Base-by-base conservation (phyloP, 179 eudicot species). In the Carnegiea gigantea region DNA sequence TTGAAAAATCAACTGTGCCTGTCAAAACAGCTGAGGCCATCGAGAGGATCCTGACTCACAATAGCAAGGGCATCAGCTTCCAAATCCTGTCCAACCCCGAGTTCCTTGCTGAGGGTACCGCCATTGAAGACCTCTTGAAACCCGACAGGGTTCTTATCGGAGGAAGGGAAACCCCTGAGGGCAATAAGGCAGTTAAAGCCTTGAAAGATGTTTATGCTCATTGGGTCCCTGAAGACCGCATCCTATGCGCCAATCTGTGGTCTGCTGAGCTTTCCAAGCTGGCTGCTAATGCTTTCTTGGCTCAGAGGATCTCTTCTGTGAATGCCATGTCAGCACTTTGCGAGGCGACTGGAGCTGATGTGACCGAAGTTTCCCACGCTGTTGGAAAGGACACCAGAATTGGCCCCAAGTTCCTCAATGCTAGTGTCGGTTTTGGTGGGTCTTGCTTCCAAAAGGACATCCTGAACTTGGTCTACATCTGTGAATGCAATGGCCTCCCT, bases 1-100 rank as follows among this genome's bases (percentile, higher is more conserved):
- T 88, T 53, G 90, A 88, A 26, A 88, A 88, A n/a, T 88, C 90
- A 11, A 88, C 90, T n/a, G 90, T 88, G 13, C 90, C 90, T 4
- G 90, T 88, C 28, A 88, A 88, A 76, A 88, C 90, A n/a, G 90
- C 90, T 6, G 90, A 88, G 80, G 90, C 90, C 46, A 88, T 88
- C n/a, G 90, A 88, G 71, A 88, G 86, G 84, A 88, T 88, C 68
- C 76, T 88, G 46, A 57, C 88, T 26, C 90, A 88, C 80, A 88
- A 88, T 36, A 86, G 88, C 86, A 88, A 88, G 77, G 88, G 88
- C 57, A 88, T 86, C 80, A 53, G 77, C 64, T 86, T 88, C 70
- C 90, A 88, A 79, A 88, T 88, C 70, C 84, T 88, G 14, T 88
- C 90, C 30, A 88, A 88, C 86, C 90, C 90, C 0, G 90, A 88